Evolutionary conservation across 768 basidiomycete genomes (phyloP).

Genomic region (Rhodotorula kratochvilovae): DNA sequence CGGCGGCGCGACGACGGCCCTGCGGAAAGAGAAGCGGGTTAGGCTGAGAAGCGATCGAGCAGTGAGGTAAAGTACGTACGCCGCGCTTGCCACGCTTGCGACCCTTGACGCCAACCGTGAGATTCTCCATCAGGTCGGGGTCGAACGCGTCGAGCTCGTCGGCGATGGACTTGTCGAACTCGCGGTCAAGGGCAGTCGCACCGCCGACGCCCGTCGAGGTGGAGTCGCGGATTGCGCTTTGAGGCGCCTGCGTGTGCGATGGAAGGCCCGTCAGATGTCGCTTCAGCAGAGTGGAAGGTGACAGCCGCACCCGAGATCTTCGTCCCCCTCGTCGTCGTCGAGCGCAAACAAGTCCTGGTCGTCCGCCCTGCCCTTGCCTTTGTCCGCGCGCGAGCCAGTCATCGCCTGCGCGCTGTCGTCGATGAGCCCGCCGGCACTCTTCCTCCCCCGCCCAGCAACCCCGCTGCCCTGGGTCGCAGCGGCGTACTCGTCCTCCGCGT

Average conservation of each 20-base stretch:
- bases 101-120: constrained; percentile 27
- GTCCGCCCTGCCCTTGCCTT: constrained; percentile 13
- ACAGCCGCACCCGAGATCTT: constrained; percentile 29
- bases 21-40: background rate
- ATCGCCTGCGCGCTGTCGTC: background rate
- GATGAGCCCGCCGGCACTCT: background rate
- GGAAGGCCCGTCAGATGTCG: background rate
- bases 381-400: background rate
- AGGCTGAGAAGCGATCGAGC: background rate
- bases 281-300: background rate
- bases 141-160: constrained; percentile 67
- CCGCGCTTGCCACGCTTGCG: constrained; percentile 15
- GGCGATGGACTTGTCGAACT: constrained; percentile 68
- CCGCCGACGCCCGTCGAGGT: constrained; percentile 45
- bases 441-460: background rate
- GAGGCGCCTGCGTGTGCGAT: constrained; percentile 19
- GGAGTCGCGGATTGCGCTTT: constrained; percentile 40
- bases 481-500: constrained; percentile 28
- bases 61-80: background rate
- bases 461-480: background rate
- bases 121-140: constrained; percentile 29
- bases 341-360: constrained; percentile 20
- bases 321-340: constrained; percentile 9
- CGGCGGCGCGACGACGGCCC: constrained; percentile 27
- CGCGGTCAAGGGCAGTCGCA: constrained; percentile 56